A percentile compares a stretch with the other conserved stretches of the same genome.
Evolutionary conservation across 2,329 filamentous ascomycete genomes (phyloP).

Genomic region (Hypomyces rosellus): DNA sequence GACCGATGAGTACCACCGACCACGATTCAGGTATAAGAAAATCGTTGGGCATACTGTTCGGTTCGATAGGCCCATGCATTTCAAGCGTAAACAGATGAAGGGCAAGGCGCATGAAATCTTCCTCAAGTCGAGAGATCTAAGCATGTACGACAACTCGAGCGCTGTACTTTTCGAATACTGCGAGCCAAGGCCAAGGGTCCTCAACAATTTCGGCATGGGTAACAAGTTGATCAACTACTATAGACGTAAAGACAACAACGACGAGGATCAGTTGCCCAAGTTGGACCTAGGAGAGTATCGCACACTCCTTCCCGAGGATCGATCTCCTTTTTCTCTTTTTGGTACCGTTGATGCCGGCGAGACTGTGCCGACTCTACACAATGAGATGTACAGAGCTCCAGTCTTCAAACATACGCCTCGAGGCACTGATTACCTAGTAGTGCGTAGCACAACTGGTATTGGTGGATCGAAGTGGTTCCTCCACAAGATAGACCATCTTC

Average conservation of each 20-base stretch:
- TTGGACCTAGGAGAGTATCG: slow-evolving; percentile 82
- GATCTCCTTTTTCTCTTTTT: slow-evolving; percentile 92
- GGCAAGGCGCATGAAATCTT: slow-evolving; percentile 76
- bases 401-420: slow-evolving; percentile 82
- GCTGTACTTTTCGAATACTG: slow-evolving; percentile 91
- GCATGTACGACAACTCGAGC: slow-evolving; percentile 81
- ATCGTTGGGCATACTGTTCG: slow-evolving; percentile 61
- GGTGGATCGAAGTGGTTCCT: slow-evolving; percentile 76
- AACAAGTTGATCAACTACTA: slow-evolving; percentile 97
- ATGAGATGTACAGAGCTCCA: slow-evolving; percentile 90
- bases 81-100: slow-evolving; percentile 79
- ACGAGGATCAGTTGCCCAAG: slow-evolving; percentile 71
- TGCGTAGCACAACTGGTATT: slow-evolving; percentile 72
- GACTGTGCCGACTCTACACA: slow-evolving; percentile 84
- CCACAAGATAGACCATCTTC: slow-evolving; percentile 84
- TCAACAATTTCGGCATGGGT: slow-evolving; percentile 97
- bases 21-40: slow-evolving; percentile 65
- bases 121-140: slow-evolving; percentile 72
- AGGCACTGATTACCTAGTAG: slow-evolving; percentile 77
- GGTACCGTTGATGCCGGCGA: slow-evolving; percentile 89
- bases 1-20: slow-evolving; percentile 77
- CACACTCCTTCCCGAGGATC: slow-evolving; percentile 84
- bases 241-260: slow-evolving; percentile 66
- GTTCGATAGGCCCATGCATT: slow-evolving; percentile 63
- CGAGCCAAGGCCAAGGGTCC: slow-evolving; percentile 82